These are phyloP conservation scores for Kwoniella newhampshirensis DNA, from an alignment of 768 basidiomycete species.

Conservation along the genomic window DNA sequence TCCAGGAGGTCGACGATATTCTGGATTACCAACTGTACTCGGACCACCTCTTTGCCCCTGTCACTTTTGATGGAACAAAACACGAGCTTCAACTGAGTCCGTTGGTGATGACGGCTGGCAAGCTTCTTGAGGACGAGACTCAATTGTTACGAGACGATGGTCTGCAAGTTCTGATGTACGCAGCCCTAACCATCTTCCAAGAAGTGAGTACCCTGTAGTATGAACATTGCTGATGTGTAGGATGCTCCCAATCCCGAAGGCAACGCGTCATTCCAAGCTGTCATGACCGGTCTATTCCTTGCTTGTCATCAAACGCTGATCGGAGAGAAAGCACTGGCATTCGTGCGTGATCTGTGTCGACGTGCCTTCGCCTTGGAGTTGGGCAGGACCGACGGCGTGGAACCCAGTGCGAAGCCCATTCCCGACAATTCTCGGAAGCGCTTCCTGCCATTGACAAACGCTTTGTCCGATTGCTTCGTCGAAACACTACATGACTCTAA, in stretches of 20 bases:
- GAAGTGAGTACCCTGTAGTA: constrained; percentile 60
- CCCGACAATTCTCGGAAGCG: constrained; percentile 41
- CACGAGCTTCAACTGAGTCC: constrained; percentile 69
- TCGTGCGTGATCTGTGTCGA: constrained; percentile 67
- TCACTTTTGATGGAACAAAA: constrained; percentile 70
- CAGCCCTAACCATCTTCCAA: constrained; percentile 68
- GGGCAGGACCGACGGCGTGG: constrained; percentile 46
- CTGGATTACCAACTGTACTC: constrained; percentile 71
- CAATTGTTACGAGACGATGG: constrained; percentile 55
- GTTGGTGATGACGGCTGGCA: constrained; percentile 65
- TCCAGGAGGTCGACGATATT: constrained; percentile 75
- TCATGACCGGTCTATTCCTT: constrained; percentile 40
- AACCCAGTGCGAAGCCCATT: constrained; percentile 27
- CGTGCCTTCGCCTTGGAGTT: constrained; percentile 75
- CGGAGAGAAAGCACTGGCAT: constrained; percentile 65
- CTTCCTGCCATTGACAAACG: constrained; percentile 51
- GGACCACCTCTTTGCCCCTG: constrained; percentile 66
- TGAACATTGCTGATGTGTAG: constrained; percentile 13
- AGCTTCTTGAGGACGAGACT: constrained; percentile 60
- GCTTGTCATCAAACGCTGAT: constrained; percentile 28
- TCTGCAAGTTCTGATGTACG: constrained; percentile 62
- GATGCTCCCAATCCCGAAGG: constrained; percentile 37
- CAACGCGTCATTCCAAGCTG: constrained; percentile 32
- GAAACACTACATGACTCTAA: constrained; percentile 63
- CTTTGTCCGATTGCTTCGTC: constrained; percentile 71